phyloP scores from a whole-genome alignment of 371 early-diverging fungal genomes.

The Mortierella sp. region DNA sequence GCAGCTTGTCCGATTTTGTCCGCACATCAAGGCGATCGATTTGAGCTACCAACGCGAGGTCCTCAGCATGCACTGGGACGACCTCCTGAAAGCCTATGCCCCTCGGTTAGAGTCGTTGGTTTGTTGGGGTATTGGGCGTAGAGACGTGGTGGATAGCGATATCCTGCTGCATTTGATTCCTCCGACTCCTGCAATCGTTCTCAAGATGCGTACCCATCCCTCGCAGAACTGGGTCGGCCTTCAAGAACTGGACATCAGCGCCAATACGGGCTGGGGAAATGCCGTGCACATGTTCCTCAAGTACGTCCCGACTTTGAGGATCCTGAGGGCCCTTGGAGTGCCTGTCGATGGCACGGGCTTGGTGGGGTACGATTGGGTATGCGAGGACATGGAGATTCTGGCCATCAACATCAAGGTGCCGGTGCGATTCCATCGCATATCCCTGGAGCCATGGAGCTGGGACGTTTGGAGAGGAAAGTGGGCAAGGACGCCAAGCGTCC shows the following conservation, averaged over 20 bases:
- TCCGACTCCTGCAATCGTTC: background rate
- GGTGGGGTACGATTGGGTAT: conserved; percentile 33
- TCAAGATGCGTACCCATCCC: background rate
- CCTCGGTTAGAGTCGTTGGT: conserved; percentile 16
- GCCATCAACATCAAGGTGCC: conserved; percentile 25
- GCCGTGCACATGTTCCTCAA: conserved; percentile 9
- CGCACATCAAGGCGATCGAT: conserved; percentile 18
- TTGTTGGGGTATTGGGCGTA: background rate
- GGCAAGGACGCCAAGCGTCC: background rate
- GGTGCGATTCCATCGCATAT: background rate
- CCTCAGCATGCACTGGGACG: background rate
- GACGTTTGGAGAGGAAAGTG: background rate
- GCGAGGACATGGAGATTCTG: conserved; percentile 20
- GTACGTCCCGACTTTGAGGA: conserved; percentile 17
- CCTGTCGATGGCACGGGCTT: conserved; percentile 18
- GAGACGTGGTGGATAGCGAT: background rate
- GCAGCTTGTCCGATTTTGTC: conserved; percentile 10
- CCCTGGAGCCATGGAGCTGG: background rate
- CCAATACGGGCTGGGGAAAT: background rate
- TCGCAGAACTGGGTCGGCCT: background rate
- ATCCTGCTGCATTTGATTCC: conserved; percentile 7
- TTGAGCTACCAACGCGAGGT: conserved; percentile 16
- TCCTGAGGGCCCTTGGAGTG: conserved; percentile 18
- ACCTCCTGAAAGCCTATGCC: conserved; percentile 11
- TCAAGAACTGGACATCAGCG: conserved; percentile 28